phyloP scores from a whole-genome alignment of 2,329 filamentous ascomycete genomes.

The Ceratocystiopsis sp. region DNA sequence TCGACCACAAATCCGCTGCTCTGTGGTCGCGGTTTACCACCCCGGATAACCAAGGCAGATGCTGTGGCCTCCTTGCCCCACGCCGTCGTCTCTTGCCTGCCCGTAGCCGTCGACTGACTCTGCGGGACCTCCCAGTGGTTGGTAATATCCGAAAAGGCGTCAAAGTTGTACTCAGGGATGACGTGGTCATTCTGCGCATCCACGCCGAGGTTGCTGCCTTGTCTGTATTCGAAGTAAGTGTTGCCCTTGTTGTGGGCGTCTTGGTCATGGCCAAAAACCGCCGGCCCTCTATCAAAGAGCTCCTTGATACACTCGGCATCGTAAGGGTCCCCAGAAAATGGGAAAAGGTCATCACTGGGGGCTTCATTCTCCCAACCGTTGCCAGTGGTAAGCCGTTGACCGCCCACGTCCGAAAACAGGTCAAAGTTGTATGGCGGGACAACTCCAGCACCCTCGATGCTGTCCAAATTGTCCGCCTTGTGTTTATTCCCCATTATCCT shows the following conservation, averaged over 20 bases:
- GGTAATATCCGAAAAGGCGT: conserved; percentile 4
- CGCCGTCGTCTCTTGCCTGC: not conserved
- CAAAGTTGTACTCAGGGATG: conserved; percentile 6
- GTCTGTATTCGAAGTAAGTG: too few species aligned
- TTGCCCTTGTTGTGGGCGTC: too few species aligned
- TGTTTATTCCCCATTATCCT: not conserved
- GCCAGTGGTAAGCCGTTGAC: not conserved
- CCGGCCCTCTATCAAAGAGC: not conserved
- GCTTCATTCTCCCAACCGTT: not conserved
- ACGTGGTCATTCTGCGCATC: too few species aligned
- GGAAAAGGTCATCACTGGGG: too few species aligned
- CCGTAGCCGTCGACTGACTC: not conserved
- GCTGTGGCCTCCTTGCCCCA: not conserved
- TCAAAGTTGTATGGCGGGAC: conserved; percentile 7
- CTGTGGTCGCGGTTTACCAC: not conserved
- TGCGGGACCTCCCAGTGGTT: not conserved
- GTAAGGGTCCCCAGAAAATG: not conserved
- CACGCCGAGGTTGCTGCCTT: too few species aligned
- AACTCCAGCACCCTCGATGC: not conserved
- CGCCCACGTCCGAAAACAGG: conserved; percentile 1
- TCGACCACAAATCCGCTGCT: conserved; percentile 3
- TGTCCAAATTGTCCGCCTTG: not conserved
- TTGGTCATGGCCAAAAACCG: not conserved
- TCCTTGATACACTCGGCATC: not conserved
- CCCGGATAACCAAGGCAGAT: not conserved